phyloP scores from a whole-genome alignment of 179 eudicot genomes.

The Sideroxylon spinosum region DNA sequence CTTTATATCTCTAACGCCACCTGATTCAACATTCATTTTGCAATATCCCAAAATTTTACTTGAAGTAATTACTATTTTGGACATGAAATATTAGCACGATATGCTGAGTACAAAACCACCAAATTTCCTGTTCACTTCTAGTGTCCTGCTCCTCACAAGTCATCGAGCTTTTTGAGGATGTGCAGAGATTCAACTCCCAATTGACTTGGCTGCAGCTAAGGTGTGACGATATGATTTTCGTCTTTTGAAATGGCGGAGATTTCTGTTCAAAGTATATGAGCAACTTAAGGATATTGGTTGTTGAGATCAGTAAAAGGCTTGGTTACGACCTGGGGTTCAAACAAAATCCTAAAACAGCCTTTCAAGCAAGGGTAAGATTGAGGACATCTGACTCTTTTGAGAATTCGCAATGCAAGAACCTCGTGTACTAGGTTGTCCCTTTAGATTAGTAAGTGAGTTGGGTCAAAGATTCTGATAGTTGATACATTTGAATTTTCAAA shows the following conservation, averaged over 20 bases:
- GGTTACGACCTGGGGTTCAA: too few relatives aligned
- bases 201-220: neutral
- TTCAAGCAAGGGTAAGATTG: too few relatives aligned
- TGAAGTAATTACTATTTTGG: neutral
- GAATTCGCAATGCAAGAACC: too few relatives aligned
- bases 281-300: neutral
- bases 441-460: neutral
- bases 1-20: neutral
- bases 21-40: neutral
- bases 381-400: too few relatives aligned
- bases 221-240: neutral
- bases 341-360: too few relatives aligned
- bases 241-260: neutral
- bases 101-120: neutral
- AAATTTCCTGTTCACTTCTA: neutral
- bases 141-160: neutral
- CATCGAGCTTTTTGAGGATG: neutral
- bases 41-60: neutral
- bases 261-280: neutral
- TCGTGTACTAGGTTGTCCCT: too few relatives aligned
- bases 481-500: neutral
- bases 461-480: neutral
- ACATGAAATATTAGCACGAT: too few relatives aligned
- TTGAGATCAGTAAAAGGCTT: neutral
- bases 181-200: constrained; percentile 1